Conservation (phyloP, 1,139 yeast species). For the Pichia sp. region DNA sequence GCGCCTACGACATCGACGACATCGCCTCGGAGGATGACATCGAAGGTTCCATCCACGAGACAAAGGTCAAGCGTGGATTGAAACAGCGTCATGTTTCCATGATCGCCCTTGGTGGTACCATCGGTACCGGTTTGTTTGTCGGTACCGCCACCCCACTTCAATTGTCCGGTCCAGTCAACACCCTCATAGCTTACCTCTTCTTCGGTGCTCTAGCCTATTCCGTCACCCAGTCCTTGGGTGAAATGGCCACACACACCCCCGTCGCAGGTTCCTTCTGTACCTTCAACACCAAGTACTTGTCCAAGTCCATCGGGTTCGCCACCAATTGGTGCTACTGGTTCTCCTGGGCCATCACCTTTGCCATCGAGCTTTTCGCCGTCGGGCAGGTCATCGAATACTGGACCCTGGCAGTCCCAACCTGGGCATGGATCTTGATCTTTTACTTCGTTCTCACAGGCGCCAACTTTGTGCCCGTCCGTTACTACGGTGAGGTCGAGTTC, state of each 20-base stretch:
- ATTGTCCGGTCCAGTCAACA: slow-evolving; percentile 62
- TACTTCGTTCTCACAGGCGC: slow-evolving; percentile 48
- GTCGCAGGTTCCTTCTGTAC: slow-evolving; percentile 64
- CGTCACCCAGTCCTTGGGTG: slow-evolving; percentile 70
- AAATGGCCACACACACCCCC: slow-evolving; percentile 75
- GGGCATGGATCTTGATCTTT: slow-evolving; percentile 73
- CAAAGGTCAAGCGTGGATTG: slow-evolving; percentile 37
- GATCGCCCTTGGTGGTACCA: slow-evolving; percentile 69
- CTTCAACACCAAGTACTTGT: slow-evolving; percentile 55
- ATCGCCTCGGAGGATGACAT: neutral
- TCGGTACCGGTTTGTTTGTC: slow-evolving; percentile 67
- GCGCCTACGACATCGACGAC: slow-evolving; percentile 5
- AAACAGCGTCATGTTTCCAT: slow-evolving; percentile 60
- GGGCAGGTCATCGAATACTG: slow-evolving; percentile 73
- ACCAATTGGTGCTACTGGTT: slow-evolving; percentile 86
- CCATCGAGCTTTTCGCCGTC: slow-evolving; percentile 74
- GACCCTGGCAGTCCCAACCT: slow-evolving; percentile 68
- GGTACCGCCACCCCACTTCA: slow-evolving; percentile 50
- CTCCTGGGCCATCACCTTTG: slow-evolving; percentile 80
- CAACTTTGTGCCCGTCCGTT: slow-evolving; percentile 59
- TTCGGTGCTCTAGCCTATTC: slow-evolving; percentile 62
- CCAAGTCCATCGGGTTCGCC: slow-evolving; percentile 72
- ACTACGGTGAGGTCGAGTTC: slow-evolving; percentile 65
- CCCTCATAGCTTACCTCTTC: slow-evolving; percentile 59
- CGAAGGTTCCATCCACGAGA: slow-evolving; percentile 19